phyloP scores from a whole-genome alignment of 2,329 filamentous ascomycete genomes.

The Curvularia spicifera region DNA sequence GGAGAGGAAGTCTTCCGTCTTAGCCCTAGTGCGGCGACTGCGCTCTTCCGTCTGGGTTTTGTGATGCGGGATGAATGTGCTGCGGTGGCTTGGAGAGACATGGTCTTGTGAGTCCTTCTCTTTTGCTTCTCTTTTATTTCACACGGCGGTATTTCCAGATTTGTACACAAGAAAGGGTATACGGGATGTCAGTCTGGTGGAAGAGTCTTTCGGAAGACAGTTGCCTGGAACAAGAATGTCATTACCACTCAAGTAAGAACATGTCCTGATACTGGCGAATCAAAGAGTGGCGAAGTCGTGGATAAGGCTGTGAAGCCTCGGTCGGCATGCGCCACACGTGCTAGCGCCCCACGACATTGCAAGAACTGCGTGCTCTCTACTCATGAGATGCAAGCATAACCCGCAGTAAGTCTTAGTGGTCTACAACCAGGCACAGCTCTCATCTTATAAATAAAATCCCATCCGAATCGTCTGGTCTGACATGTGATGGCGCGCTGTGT shows the following conservation, averaged over 20 bases:
- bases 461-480: background rate
- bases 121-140: background rate
- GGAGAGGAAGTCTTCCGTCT: constrained; percentile 47
- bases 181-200: constrained; percentile 14
- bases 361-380: background rate
- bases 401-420: background rate
- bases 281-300: constrained; percentile 22
- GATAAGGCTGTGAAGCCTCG: constrained; percentile 13
- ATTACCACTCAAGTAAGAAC: constrained; percentile 21
- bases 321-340: background rate
- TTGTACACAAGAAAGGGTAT: background rate
- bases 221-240: constrained; percentile 12
- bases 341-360: background rate
- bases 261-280: constrained; percentile 36
- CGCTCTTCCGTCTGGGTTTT: constrained; percentile 33
- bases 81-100: constrained; percentile 41
- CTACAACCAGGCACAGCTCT: background rate
- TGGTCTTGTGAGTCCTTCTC: constrained; percentile 12
- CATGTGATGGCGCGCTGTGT: constrained; percentile 1
- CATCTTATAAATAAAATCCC: constrained; percentile 4
- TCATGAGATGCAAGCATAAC: background rate
- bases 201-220: background rate
- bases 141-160: background rate
- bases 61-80: constrained; percentile 43
- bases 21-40: constrained; percentile 35